These are phyloP conservation scores for Oxyria digyna DNA, from an alignment of 148 eudicot genomes.

Conservation along the genomic window DNA sequence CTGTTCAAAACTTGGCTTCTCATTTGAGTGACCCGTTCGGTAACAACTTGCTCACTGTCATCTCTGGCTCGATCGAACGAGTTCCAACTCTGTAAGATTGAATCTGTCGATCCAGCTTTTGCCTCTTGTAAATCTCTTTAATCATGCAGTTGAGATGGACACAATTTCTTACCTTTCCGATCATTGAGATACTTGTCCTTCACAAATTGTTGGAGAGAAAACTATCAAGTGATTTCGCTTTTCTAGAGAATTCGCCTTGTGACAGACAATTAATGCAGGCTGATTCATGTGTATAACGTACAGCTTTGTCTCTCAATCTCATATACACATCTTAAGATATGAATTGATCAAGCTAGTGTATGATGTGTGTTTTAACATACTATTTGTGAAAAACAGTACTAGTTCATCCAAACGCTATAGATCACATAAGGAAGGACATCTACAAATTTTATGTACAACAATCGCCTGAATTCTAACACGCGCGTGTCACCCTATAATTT, in stretches of 20 bases:
- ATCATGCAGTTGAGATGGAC: conserved; percentile 57
- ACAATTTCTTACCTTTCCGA: not conserved
- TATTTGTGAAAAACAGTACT: too few species aligned
- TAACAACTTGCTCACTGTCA: conserved; percentile 87
- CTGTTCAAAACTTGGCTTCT: conserved; percentile 76
- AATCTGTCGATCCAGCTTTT: conserved; percentile 17
- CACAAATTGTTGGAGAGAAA: conserved; percentile 1
- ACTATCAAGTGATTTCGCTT: not conserved
- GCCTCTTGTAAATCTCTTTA: conserved; percentile 26
- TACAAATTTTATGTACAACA: too few species aligned
- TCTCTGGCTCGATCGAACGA: conserved; percentile 66
- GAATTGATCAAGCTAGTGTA: too few species aligned
- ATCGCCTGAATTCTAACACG: too few species aligned
- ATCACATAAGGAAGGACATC: too few species aligned
- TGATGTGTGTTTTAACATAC: too few species aligned
- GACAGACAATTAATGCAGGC: not conserved
- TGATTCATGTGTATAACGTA: not conserved
- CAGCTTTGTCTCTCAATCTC: too few species aligned
- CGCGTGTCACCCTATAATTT: too few species aligned
- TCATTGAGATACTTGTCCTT: not conserved
- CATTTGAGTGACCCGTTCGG: conserved; percentile 89
- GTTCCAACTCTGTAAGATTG: conserved; percentile 57
- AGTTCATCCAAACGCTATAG: too few species aligned
- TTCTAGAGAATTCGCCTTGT: conserved; percentile 1
- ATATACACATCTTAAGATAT: too few species aligned